Evolutionary conservation across 139 green algal genomes (phyloP).

Genomic region (Medakamo hakoo): DNA sequence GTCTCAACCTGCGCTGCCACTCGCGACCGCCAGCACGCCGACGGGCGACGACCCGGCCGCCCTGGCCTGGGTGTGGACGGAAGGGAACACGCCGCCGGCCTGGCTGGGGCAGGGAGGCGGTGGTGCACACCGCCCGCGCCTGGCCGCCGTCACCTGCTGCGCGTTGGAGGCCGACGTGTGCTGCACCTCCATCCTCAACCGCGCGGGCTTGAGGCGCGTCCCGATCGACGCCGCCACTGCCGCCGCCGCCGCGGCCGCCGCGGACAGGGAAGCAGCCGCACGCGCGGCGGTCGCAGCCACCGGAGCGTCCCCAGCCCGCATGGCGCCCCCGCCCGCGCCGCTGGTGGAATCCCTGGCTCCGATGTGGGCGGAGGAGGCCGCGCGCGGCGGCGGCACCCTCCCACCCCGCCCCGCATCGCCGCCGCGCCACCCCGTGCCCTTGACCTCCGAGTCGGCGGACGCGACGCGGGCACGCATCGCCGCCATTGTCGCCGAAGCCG

Average conservation of each 20-base stretch:
- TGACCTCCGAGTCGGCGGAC: constrained; percentile 41
- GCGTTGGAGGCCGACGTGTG: constrained; percentile 62
- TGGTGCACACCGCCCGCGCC: neutral
- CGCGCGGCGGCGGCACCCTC: constrained; percentile 19
- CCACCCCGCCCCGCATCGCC: constrained; percentile 33
- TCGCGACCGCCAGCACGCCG: constrained; percentile 1
- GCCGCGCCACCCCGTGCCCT: constrained; percentile 20
- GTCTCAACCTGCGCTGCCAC: neutral
- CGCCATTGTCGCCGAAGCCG: neutral
- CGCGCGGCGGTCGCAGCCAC: too few species aligned
- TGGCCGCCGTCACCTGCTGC: constrained; percentile 43
- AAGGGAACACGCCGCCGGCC: constrained; percentile 6
- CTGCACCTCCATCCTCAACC: constrained; percentile 70
- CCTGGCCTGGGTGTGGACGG: constrained; percentile 17
- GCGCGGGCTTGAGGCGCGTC: constrained; percentile 24
- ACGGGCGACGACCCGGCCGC: constrained; percentile 5
- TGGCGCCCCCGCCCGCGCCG: constrained; percentile 27
- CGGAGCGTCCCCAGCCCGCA: constrained; percentile 38
- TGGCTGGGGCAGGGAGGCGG: constrained; percentile 12
- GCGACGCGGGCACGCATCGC: neutral
- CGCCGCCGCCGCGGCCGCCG: constrained; percentile 22
- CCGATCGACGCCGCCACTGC: neutral
- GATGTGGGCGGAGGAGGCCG: constrained; percentile 76
- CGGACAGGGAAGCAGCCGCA: too few species aligned
- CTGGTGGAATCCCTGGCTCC: constrained; percentile 66